Conservation (phyloP, 257 asterid species). For the Scutellaria barbata region DNA sequence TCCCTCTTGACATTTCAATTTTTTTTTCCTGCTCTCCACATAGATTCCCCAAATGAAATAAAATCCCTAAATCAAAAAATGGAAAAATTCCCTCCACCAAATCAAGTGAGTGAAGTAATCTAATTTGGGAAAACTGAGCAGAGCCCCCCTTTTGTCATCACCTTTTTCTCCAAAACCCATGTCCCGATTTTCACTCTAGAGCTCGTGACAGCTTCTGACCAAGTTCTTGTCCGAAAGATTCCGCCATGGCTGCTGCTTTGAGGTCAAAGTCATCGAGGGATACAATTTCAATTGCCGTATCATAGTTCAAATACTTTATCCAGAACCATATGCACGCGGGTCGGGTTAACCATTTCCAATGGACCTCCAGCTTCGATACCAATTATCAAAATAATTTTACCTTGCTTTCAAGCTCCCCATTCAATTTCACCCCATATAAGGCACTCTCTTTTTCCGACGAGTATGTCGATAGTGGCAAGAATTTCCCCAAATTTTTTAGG, state of each 20-base stretch:
- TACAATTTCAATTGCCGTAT: slow-evolving; percentile 61
- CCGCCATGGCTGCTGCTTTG: slow-evolving; percentile 82
- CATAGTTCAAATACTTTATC: slow-evolving; percentile 76
- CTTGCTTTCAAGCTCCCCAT: slow-evolving; percentile 49
- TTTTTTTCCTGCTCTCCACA: too few relatives aligned
- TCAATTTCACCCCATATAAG: slow-evolving; percentile 58
- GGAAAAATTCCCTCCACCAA: too few relatives aligned
- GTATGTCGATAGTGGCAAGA: slow-evolving; percentile 42
- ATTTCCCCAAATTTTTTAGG: slow-evolving; percentile 35
- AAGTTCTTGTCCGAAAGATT: slow-evolving; percentile 34
- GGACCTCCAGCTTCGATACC: slow-evolving; percentile 53
- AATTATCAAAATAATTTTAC: slow-evolving; percentile 25
- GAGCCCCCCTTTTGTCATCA: slow-evolving; percentile 11
- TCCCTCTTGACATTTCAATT: too few relatives aligned
- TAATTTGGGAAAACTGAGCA: slow-evolving; percentile 21
- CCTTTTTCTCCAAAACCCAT: slow-evolving; percentile 28
- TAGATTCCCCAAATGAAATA: too few relatives aligned
- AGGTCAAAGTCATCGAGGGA: slow-evolving; percentile 83
- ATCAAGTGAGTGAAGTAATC: too few relatives aligned
- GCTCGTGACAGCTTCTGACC: slow-evolving; percentile 28
- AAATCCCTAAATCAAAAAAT: too few relatives aligned
- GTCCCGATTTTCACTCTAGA: slow-evolving; percentile 31
- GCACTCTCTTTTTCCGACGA: slow-evolving; percentile 57
- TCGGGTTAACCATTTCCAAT: slow-evolving; percentile 50
- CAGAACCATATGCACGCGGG: slow-evolving; percentile 65